Conservation (phyloP, 352 stramenopile genomes). For the Phytophthora pisi region DNA sequence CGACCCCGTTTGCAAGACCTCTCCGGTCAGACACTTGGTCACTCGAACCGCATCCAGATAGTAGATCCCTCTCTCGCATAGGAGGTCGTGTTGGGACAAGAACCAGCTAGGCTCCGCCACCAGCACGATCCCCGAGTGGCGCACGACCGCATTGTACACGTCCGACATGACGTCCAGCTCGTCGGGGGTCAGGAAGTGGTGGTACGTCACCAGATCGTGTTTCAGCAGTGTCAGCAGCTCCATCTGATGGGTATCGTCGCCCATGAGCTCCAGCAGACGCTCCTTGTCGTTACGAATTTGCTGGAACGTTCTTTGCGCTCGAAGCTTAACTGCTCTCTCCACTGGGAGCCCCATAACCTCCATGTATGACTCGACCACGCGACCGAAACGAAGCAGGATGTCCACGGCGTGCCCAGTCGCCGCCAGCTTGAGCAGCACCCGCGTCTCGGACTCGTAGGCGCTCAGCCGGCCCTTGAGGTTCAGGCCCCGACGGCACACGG, state of each 20-base stretch:
- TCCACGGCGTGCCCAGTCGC: background rate
- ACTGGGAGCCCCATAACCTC: background rate
- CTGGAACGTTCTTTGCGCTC: background rate
- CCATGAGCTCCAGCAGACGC: background rate
- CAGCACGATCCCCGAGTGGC: background rate
- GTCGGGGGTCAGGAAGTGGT: background rate
- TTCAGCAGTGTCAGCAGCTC: background rate
- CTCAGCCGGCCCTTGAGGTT: background rate
- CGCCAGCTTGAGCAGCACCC: slow-evolving; percentile 1
- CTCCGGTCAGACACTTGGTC: background rate
- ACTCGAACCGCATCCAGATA: background rate
- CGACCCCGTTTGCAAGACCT: background rate
- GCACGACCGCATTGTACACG: background rate
- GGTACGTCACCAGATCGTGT: background rate
- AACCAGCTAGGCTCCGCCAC: background rate
- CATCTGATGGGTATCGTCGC: background rate
- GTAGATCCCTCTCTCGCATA: background rate
- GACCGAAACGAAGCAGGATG: background rate
- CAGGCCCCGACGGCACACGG: background rate
- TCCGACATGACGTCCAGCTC: background rate
- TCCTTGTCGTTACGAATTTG: background rate
- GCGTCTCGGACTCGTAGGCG: background rate
- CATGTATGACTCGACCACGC: background rate
- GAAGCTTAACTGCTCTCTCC: background rate
- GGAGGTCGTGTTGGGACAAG: background rate